phyloP scores from a whole-genome alignment of 1,284 basidiomycete genomes.

The Trichosporon sp. region DNA sequence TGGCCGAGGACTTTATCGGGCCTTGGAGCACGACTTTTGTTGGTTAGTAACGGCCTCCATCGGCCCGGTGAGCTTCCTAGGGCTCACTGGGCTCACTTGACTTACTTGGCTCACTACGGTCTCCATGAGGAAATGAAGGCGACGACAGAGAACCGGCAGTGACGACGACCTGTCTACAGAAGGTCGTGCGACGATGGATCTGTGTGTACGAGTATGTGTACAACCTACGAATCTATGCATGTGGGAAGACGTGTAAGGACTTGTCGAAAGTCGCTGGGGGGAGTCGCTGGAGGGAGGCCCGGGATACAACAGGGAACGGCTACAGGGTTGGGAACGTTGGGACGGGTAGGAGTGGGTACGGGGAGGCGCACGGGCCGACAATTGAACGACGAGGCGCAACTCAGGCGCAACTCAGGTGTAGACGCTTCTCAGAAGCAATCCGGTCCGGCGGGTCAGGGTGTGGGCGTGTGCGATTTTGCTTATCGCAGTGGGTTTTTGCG shows the following conservation, averaged over 20 bases:
- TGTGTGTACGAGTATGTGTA: background rate
- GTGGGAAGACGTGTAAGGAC: background rate
- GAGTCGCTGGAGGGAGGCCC: no score
- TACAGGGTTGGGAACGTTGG: background rate
- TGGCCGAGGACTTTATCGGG: background rate
- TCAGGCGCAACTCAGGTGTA: no score
- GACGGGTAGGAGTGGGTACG: background rate
- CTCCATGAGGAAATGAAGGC: no score
- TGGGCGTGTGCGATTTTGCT: background rate
- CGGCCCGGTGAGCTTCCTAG: no score
- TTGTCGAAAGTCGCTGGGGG: background rate
- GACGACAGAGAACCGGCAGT: no score
- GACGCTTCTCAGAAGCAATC: background rate
- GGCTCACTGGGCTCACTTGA: no score
- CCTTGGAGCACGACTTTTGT: background rate
- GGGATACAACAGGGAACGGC: background rate
- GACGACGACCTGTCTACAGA: no score
- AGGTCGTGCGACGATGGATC: background rate
- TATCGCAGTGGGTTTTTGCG: background rate
- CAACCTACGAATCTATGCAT: background rate
- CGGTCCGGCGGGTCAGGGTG: background rate
- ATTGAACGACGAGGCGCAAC: background rate
- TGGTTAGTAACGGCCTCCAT: no score
- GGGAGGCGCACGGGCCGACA: background rate
- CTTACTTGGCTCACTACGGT: no score